Evolutionary conservation across 768 basidiomycete species (phyloP), one percentile per base, ranked within the genome.

Genomic region (Trametes meyenii): DNA sequence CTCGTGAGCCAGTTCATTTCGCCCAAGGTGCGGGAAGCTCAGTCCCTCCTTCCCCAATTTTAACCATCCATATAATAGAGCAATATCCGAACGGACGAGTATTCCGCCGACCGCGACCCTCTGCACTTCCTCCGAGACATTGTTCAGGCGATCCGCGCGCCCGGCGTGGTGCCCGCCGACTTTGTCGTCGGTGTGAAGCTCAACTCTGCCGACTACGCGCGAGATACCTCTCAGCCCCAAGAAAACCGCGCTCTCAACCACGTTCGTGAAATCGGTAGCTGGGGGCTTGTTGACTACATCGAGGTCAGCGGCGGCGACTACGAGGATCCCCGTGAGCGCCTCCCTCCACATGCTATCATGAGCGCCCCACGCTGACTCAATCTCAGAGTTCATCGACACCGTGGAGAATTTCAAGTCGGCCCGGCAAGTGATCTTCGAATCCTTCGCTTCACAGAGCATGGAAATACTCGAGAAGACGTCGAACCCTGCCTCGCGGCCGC

Each of bases 221-320:
- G 76, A 8, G 72, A 68, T 19, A 35, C 70, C 14, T 64, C 55
- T 36, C 13, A 19, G 16, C 49, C n/a, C 16, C 49, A 67, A 76
- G 76, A 77, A 46, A 62, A 66, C 7, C 75, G 81, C 24, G 87
- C 87, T 0, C 72, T 93, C 2, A 72, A 79, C 21, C 87, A 94
- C 67, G 76, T 94, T 13, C 72, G 75, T 17, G 71, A 79, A 40
- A 84, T 94, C 29, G 83, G 87, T 0, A 70, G 72, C 40, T 92
- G 91, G 86, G 80, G 80, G 1, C 74, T 76, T 17, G 68, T 96
- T 5, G 94, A 96, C 71, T 89, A 94, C 68, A 85, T 96, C 52
- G 94, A 96, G 73, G 83, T 96, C 61, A 92, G 88, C 57, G 94
- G 94, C 1, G 94, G 94, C 0, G 87, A 88, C 70, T 96, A 96